Conservation (phyloP, 352 stramenopile species). For the Pilasporangium apinafurcum region DNA sequence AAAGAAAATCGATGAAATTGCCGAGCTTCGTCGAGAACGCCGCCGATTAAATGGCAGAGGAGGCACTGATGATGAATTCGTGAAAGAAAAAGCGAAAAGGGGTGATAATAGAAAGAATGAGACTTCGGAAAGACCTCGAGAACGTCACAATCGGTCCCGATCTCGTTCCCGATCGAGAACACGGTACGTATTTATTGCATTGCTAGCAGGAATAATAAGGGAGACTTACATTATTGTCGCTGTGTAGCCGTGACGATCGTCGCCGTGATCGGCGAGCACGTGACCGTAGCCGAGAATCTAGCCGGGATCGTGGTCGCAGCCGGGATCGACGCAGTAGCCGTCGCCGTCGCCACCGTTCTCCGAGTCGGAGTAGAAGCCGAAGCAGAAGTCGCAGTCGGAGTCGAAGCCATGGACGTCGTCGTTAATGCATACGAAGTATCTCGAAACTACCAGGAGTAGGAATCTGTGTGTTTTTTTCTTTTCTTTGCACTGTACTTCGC, state of each 20-base stretch:
- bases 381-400: conserved; percentile 29
- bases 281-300: conserved; percentile 10
- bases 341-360: conserved; percentile 22
- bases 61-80: neutral
- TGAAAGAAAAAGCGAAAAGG: neutral
- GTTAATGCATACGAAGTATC: conserved; percentile 2
- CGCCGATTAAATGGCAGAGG: conserved; percentile 7
- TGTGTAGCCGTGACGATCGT: conserved; percentile 4
- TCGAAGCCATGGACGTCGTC: conserved; percentile 30
- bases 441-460: too few relatives aligned
- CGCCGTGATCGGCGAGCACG: conserved; percentile 1
- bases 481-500: neutral
- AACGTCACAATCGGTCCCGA: conserved; percentile 8
- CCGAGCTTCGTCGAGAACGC: conserved; percentile 21
- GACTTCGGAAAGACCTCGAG: neutral
- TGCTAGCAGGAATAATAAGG: neutral
- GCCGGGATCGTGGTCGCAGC: conserved; percentile 21
- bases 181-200: conserved; percentile 1
- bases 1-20: conserved; percentile 76
- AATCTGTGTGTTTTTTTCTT: conserved; percentile 3
- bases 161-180: conserved; percentile 15
- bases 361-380: conserved; percentile 11
- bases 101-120: conserved; percentile 4
- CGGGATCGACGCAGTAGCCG: conserved; percentile 17
- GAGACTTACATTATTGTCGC: too few relatives aligned